Conservation (phyloP, 495 filamentous ascomycete species). For the Neurospora sp. region DNA sequence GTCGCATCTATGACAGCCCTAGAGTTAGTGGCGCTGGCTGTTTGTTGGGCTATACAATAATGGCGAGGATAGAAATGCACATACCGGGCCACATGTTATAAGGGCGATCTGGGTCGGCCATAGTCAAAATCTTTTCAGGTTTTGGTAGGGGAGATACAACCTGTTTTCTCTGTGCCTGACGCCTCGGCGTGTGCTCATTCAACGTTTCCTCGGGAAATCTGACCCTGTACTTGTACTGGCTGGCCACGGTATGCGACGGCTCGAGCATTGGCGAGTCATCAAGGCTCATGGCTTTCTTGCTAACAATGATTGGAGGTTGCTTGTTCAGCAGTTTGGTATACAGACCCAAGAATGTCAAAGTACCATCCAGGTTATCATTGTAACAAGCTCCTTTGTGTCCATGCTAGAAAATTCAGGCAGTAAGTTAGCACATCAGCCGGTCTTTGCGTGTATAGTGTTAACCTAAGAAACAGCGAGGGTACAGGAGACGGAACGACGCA, state of each 20-base stretch:
- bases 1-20: background rate
- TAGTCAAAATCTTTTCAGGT: background rate
- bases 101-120: constrained; percentile 17
- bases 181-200: background rate
- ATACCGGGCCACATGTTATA: constrained; percentile 22
- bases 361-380: constrained; percentile 19
- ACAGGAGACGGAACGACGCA: background rate
- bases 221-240: background rate
- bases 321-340: constrained; percentile 3
- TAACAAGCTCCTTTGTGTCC: constrained; percentile 8
- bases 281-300: constrained; percentile 7
- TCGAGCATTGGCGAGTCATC: constrained; percentile 6
- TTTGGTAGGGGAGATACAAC: background rate
- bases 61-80: background rate
- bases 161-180: background rate
- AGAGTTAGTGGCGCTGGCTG: background rate
- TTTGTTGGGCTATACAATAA: background rate
- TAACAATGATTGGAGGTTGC: constrained; percentile 7
- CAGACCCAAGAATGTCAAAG: constrained; percentile 10
- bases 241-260: background rate
- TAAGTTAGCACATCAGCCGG: background rate
- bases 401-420: background rate
- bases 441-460: background rate
- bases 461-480: too few species aligned
- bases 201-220: background rate